phyloP scores from a whole-genome alignment of 176 grass and related monocot genomes.

The Zoysia japonica region DNA sequence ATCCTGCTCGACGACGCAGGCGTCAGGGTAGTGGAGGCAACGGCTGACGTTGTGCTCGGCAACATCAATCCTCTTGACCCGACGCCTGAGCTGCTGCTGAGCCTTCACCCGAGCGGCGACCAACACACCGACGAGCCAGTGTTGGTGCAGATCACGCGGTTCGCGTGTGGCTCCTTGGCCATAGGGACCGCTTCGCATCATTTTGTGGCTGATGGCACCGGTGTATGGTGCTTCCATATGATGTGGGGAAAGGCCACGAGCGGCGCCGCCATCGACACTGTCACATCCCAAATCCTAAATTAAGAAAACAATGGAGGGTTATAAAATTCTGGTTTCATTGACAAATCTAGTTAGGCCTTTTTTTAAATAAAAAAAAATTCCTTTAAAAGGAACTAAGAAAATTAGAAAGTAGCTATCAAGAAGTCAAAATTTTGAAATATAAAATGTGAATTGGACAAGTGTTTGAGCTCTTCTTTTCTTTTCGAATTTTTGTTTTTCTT shows the following conservation, averaged over 20 bases:
- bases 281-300: too few relatives aligned
- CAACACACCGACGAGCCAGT: not conserved
- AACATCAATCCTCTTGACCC: not conserved
- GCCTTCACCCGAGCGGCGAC: conserved; percentile 2
- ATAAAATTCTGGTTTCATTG: too few relatives aligned
- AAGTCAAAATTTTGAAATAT: too few relatives aligned
- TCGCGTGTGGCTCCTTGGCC: conserved; percentile 20
- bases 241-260: conserved; percentile 15
- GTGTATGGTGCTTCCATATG: not conserved
- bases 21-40: not conserved
- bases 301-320: conserved; percentile 3
- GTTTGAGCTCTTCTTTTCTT: too few relatives aligned
- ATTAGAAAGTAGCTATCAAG: too few relatives aligned
- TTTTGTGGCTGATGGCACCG: conserved; percentile 25
- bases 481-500: too few relatives aligned
- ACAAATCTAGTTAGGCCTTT: too few relatives aligned
- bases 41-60: not conserved
- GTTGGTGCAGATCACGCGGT: conserved; percentile 14
- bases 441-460: too few relatives aligned
- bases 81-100: not conserved
- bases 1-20: conserved; percentile 28
- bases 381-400: too few relatives aligned
- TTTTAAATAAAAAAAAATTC: too few relatives aligned
- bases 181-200: conserved; percentile 22
- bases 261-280: not conserved